Base-by-base conservation (phyloP, 2,329 filamentous ascomycete species). In the Nigrospora oryzae region DNA sequence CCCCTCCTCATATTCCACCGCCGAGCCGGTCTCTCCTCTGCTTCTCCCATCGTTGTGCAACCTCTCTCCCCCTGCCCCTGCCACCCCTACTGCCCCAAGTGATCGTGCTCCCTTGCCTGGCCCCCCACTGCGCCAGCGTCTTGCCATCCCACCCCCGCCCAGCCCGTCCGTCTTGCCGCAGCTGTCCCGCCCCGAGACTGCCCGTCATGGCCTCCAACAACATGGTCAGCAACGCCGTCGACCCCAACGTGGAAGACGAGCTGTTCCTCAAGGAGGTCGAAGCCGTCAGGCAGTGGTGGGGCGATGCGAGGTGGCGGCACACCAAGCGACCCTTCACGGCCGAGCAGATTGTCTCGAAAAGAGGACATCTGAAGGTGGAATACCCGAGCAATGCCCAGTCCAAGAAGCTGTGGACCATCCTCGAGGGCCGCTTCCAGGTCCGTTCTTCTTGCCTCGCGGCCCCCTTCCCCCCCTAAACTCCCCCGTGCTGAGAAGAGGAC, bases 261-360 rank as follows among this genome's bases (percentile, higher is more conserved):
- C 70, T 83, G 59, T 95, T 85, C 69, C 75, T 81, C 59, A 77
- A 84, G 54, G 93, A 98, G 64, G 89, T 97, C 48, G 81, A 84
- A 58, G 81, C 85, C 54, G 84, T 97, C 55, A 88, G 96, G 79
- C 71, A 85, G 66, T 98, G 93, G 93, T 98, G 93, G 93, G 77
- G 74, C 43, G 87, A 94, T 58, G 80, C 89, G 46, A 79, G 93
- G 75, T 98, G 93, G 93, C 79, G 87, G 63, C 81, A 88, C 68
- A 98, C 93, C 57, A 90, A 86, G 71, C 79, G 93, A 47, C 84
- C 93, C 19, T 98, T 93, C 65, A 95, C 90, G 4, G 89, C 93
- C 31, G 93, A 97, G 75, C 87, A 95, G 70, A 97, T 98, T 61
- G 93, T 95, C 51, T 84, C 87, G 43, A 98, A 98, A 79, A 78